Percentiles rank a stretch among this genome's conserved stretches.
These are phyloP conservation scores for Populus davidiana DNA, from an alignment of 345 rosid species.

Conservation along the genomic window DNA sequence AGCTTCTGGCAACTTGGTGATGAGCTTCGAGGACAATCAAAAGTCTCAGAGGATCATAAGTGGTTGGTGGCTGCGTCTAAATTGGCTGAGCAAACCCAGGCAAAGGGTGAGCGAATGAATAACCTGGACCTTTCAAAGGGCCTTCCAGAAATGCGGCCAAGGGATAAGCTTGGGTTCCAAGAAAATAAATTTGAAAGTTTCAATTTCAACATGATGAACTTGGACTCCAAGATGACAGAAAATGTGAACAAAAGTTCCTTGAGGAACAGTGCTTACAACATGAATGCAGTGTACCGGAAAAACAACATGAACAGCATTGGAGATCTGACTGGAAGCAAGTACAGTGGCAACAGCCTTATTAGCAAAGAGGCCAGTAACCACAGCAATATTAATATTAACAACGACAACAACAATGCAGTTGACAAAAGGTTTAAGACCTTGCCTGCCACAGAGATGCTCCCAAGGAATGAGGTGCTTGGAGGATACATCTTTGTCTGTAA, in stretches of 20 bases:
- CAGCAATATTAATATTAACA: constrained; percentile 38
- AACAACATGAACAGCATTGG: constrained; percentile 46
- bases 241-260: constrained; percentile 51
- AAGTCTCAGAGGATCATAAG: constrained; percentile 76
- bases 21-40: constrained; percentile 88
- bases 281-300: constrained; percentile 72
- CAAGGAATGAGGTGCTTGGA: constrained; percentile 93
- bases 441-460: constrained; percentile 93
- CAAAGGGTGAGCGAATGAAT: constrained; percentile 81
- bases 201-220: constrained; percentile 74
- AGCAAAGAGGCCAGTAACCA: constrained; percentile 48
- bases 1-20: constrained; percentile 97
- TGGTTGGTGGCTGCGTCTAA: constrained; percentile 87
- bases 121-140: constrained; percentile 84
- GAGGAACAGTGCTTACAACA: constrained; percentile 52
- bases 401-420: constrained; percentile 38
- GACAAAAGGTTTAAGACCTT: constrained; percentile 87
- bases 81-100: constrained; percentile 81
- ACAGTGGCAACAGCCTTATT: constrained; percentile 50
- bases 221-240: constrained; percentile 61
- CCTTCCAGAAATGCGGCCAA: constrained; percentile 53
- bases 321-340: constrained; percentile 54
- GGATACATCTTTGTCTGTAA: constrained; percentile 97
- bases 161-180: constrained; percentile 64
- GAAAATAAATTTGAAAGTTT: constrained; percentile 66